Conservation (phyloP, 768 basidiomycete genomes). For the Suillus subluteus region DNA sequence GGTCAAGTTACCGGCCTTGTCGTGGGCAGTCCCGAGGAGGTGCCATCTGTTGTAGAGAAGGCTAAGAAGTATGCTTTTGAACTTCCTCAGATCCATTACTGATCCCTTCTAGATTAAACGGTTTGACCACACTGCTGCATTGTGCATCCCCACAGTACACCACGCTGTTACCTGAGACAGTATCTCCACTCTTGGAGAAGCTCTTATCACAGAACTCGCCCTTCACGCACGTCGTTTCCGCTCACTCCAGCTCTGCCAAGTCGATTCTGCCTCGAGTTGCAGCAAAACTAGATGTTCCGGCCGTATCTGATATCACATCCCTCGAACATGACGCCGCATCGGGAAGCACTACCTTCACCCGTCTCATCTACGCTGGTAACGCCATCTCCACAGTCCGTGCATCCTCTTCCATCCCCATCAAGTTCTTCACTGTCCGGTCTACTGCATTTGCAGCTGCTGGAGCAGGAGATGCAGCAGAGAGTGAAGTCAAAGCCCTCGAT, state of each 20-base stretch:
- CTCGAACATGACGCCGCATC: constrained; percentile 66
- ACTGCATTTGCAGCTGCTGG: constrained; percentile 82
- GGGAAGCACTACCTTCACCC: constrained; percentile 83
- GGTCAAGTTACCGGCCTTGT: constrained; percentile 83
- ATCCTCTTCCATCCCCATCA: constrained; percentile 74
- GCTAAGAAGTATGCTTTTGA: constrained; percentile 71
- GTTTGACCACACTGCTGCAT: constrained; percentile 68
- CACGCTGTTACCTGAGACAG: constrained; percentile 38
- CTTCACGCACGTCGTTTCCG: constrained; percentile 91
- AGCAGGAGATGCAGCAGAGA: constrained; percentile 53
- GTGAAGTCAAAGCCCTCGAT: constrained; percentile 62
- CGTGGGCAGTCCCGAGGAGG: constrained; percentile 63
- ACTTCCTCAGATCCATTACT: neutral
- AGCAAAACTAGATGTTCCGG: constrained; percentile 85
- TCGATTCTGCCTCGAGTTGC: constrained; percentile 92
- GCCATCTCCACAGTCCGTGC: constrained; percentile 92
- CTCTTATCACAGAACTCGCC: constrained; percentile 62
- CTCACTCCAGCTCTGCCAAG: constrained; percentile 92
- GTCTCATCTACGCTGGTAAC: constrained; percentile 97
- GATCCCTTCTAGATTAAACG: constrained; percentile 56
- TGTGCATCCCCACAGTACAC: constrained; percentile 72
- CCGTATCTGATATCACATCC: constrained; percentile 77
- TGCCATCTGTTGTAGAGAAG: constrained; percentile 67
- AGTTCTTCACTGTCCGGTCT: constrained; percentile 93
- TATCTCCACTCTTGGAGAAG: constrained; percentile 84